A percentile compares a stretch with the other conserved stretches of the same genome.
Conservation (phyloP, 2,329 filamentous ascomycete genomes). For the Ceratocystis colombiana region DNA sequence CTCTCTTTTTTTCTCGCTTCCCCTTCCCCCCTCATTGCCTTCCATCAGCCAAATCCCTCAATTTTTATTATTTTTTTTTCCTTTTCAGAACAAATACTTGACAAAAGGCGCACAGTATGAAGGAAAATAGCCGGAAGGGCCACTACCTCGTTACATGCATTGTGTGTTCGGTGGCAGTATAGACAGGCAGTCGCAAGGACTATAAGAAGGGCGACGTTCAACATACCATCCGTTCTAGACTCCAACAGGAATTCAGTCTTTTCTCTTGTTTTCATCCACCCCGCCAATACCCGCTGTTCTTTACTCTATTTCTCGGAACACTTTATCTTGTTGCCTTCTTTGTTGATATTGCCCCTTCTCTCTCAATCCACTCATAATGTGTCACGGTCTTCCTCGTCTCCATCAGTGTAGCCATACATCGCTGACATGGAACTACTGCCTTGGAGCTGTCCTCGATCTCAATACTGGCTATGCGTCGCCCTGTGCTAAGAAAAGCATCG, state of each 20-base stretch:
- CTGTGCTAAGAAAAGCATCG: slow-evolving; percentile 42
- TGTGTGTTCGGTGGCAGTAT: too few species aligned
- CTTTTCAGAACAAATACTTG: neutral
- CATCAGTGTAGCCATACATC: slow-evolving; percentile 47
- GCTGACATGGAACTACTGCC: slow-evolving; percentile 47
- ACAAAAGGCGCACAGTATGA: neutral
- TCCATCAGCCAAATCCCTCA: neutral
- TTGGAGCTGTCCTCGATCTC: slow-evolving; percentile 39
- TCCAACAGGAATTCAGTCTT: neutral
- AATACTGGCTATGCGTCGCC: slow-evolving; percentile 42
- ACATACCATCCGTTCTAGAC: neutral
- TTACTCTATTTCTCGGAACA: neutral
- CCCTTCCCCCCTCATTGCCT: neutral
- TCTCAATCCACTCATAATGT: slow-evolving; percentile 36
- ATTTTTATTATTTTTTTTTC: too few species aligned
- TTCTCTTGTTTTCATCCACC: neutral
- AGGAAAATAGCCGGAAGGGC: neutral
- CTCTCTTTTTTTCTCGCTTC: neutral
- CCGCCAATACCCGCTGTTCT: neutral
- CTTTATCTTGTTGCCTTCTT: neutral
- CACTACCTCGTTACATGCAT: neutral
- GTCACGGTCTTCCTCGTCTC: slow-evolving; percentile 44
- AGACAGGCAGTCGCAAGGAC: neutral
- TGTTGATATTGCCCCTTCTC: neutral
- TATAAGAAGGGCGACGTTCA: slow-evolving; percentile 7